A percentile compares a stretch with the other conserved stretches of the same genome.
These are phyloP conservation scores for Spathaspora arborariae DNA, from an alignment of 805 yeast genomes.

Conservation along the genomic window DNA sequence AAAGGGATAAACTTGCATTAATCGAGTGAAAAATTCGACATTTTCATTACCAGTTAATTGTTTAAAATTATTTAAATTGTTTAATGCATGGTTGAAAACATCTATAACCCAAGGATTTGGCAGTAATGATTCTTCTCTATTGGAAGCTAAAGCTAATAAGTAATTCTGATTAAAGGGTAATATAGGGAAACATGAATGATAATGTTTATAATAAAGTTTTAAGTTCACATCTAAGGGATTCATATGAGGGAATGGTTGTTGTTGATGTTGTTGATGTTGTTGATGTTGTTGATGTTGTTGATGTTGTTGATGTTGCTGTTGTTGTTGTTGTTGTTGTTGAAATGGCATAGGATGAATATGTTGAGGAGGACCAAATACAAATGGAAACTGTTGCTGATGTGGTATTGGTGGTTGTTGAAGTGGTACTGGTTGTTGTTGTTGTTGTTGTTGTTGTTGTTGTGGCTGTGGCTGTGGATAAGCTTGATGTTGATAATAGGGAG, in stretches of 20 bases:
- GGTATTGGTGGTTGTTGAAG: slow-evolving; percentile 10
- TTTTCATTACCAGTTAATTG: slow-evolving; percentile 29
- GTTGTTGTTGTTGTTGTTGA: too few species aligned
- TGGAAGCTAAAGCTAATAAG: slow-evolving; percentile 18
- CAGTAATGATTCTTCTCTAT: slow-evolving; percentile 18
- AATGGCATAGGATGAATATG: slow-evolving; percentile 6
- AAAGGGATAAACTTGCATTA: slow-evolving; percentile 30
- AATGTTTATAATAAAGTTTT: slow-evolving; percentile 38
- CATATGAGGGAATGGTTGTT: slow-evolving; percentile 10
- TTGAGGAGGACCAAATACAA: slow-evolving; percentile 3
- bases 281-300: background rate
- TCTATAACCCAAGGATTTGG: slow-evolving; percentile 32
- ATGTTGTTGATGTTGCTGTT: too few species aligned
- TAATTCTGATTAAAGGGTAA: slow-evolving; percentile 32
- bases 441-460: slow-evolving; percentile 10
- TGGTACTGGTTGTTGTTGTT: slow-evolving; percentile 9
- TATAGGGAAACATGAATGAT: slow-evolving; percentile 45
- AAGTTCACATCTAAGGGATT: slow-evolving; percentile 29
- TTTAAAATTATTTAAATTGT: slow-evolving; percentile 35
- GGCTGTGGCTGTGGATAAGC: slow-evolving; percentile 3
- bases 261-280: background rate
- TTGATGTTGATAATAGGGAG: background rate
- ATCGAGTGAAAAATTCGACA: slow-evolving; percentile 29
- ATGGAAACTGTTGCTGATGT: slow-evolving; percentile 3
- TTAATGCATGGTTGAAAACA: slow-evolving; percentile 38